Conservation (phyloP, 139 green algal genomes). For the Chlamydomonas applanata region DNA sequence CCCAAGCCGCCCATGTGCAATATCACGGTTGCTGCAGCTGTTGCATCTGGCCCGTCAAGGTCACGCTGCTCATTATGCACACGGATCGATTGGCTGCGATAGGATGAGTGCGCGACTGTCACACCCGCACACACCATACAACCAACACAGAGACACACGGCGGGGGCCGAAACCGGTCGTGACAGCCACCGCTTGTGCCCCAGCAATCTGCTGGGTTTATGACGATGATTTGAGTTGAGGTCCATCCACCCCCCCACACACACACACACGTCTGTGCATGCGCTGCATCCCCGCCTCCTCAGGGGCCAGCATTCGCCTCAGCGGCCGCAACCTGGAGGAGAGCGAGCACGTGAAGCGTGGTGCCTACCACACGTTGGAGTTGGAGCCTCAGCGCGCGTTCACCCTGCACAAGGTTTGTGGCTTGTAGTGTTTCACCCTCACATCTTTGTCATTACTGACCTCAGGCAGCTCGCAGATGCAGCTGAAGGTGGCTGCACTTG, state of each 20-base stretch:
- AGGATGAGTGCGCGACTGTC: too few species aligned
- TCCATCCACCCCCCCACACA: too few species aligned
- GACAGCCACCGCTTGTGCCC: not conserved
- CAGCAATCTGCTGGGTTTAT: not conserved
- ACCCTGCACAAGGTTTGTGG: slow-evolving; percentile 67
- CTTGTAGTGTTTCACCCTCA: not conserved
- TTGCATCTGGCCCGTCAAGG: too few species aligned
- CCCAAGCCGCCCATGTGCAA: too few species aligned
- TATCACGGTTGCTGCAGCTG: too few species aligned
- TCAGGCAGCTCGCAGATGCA: too few species aligned
- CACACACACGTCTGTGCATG: not conserved
- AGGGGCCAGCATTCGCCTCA: slow-evolving; percentile 62
- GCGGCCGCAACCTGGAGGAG: slow-evolving; percentile 75
- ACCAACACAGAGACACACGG: not conserved
- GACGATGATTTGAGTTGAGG: too few species aligned
- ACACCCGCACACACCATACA: too few species aligned
- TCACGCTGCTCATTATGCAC: too few species aligned
- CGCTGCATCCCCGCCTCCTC: not conserved
- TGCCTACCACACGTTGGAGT: slow-evolving; percentile 93
- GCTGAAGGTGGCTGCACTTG: too few species aligned
- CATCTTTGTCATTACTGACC: too few species aligned
- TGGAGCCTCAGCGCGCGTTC: slow-evolving; percentile 81
- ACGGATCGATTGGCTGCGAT: too few species aligned
- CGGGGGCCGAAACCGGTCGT: not conserved
- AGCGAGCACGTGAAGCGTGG: slow-evolving; percentile 91